Evolutionary conservation across 2,329 filamentous ascomycete genomes (phyloP), one percentile per base, ranked within the genome.

Genomic region (Cadophora sp.): DNA sequence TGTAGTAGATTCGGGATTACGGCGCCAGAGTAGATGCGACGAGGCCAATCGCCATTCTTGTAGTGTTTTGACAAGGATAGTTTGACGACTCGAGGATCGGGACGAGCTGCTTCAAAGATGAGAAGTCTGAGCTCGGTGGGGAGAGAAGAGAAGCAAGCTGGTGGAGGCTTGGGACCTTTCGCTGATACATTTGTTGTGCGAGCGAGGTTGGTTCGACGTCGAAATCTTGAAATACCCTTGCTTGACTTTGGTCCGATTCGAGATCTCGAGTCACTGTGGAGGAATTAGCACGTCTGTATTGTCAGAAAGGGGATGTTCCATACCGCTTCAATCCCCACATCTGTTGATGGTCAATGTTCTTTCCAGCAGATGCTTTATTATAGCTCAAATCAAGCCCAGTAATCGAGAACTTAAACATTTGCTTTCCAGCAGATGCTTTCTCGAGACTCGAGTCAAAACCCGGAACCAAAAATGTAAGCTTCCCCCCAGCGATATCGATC

Each of bases 41-140:
- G 2, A n/a, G 24, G 27, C 36, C 33, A 47, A 4, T 8, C 11
- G 5, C 5, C 14, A n/a, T 4, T 20, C 20, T 56, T 33, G n/a
- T 41, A 5, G 16, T 55, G 18, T 22, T 50, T 58, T 18, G 51
- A 43, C 6, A 22, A 24, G 2, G 41, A 58, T 18, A 64, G 33
- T 56, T 66, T 66, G 45, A 66, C n/a, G 8, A 58, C 58, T 24
- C 58, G 36, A 11, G 64, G 20, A 4, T 48, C 64, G 9, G 58
- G 58, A n/a, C 64, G 48, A 27, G 64, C 56, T 27, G 45, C 8
- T 20, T 62, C 39, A 24, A 48, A 61, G 13, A 36, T 41, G 6
- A 53, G n/a, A 30, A 62, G 27, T 4, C 59, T 20, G n/a, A 62
- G 13, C 22, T 62, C 47, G 2, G 6, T 51, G 16, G 45, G 59